Base-by-base conservation (phyloP, 2,329 filamentous ascomycete species). In the Ophiostoma ulmi region DNA sequence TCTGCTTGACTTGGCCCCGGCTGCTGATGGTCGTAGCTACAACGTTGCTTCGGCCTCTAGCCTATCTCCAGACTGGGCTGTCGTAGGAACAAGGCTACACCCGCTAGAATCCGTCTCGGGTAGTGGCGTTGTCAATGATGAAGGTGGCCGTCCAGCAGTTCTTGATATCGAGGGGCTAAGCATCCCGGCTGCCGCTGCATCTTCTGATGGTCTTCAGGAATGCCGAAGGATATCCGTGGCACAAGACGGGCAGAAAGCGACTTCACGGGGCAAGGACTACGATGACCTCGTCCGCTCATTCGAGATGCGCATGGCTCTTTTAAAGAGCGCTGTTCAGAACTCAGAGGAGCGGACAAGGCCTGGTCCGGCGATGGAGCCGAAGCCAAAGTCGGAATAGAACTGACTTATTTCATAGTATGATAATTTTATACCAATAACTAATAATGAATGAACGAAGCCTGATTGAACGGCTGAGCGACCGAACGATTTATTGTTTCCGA, bases 61-160 rank as follows among this genome's bases (percentile, higher is more conserved):
- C 73, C 81, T 97, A 14, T 91, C 88, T 10, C 81, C 89, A 0
- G 86, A 90, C 68, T 98, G 94, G 89, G 86, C 88, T 66, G 82
- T 87, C 64, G 83, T 83, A 1, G 80, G 79, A 64, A 80, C 84
- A 17, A 79, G 78, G 69, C 76, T 88, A 63, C 79, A 80, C 26
- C 82, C 80, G 67, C 82, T 83, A 75, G 81, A 80, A 69, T 80
- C 68, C 20, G 66, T 22, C 8, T 39, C 36, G 8, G 36, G 8
- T n/a, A 39, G 63, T 22, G 63, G n/a, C 38, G 17, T 39, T 39
- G 41, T 39, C 7, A 36, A 71, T 72, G 74, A 72, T 55, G 72
- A 73, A 65, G 73, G n/a, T 39, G 38, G 72, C 70, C 80, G 80
- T 58, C 81, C 82, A 7, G 77, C 90, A 73, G 89, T 91, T 85